Evolutionary conservation across 208 protist genomes (phyloP).

Genomic region (Trypanosoma mega): DNA sequence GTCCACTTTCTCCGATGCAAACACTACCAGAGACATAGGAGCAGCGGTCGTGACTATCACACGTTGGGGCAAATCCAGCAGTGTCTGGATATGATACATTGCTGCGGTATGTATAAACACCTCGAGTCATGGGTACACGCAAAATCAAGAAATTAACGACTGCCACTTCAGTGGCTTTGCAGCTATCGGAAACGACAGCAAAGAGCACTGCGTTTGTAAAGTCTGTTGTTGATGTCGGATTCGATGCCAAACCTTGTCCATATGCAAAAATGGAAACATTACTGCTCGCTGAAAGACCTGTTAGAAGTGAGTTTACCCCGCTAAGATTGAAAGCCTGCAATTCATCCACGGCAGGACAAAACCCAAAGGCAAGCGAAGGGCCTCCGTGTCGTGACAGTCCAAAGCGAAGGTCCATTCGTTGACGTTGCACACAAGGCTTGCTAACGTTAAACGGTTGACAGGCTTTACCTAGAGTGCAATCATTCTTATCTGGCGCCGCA

Average conservation of each 20-base stretch:
- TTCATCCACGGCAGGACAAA: conserved; percentile 34
- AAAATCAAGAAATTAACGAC: conserved; percentile 25
- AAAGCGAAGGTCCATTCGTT: conserved; percentile 28
- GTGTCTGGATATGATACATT: conserved; percentile 17
- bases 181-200: conserved; percentile 6
- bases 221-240: conserved; percentile 7
- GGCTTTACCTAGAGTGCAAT: conserved; percentile 11
- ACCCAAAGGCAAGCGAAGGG: conserved; percentile 11
- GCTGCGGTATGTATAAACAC: conserved; percentile 15
- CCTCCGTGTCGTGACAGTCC: neutral
- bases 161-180: conserved; percentile 6
- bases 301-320: conserved; percentile 12
- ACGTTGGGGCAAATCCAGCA: conserved; percentile 26
- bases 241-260: conserved; percentile 15
- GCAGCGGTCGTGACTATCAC: conserved; percentile 18
- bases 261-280: conserved; percentile 21
- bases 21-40: conserved; percentile 10
- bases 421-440: conserved; percentile 5
- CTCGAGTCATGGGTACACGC: conserved; percentile 22
- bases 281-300: neutral
- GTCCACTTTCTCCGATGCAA: conserved; percentile 18
- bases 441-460: conserved; percentile 23
- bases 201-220: conserved; percentile 16
- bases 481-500: neutral
- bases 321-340: conserved; percentile 26